Base-by-base conservation (phyloP, 768 basidiomycete species). In the Trametes sanguinea region DNA sequence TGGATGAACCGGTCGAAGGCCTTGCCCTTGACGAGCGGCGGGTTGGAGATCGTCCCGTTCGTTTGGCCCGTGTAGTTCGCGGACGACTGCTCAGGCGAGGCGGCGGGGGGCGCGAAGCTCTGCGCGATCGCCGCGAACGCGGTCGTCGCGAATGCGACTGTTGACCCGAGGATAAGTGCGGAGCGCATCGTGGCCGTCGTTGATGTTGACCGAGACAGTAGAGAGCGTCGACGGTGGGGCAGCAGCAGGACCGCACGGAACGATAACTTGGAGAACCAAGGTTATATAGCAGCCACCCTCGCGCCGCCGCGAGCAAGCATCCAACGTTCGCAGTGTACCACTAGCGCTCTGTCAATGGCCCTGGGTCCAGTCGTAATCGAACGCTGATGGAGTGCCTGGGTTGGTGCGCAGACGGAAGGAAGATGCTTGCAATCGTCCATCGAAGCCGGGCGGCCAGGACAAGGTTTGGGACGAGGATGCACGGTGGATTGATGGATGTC, bases 1-100 rank as follows among this genome's bases (percentile, higher is more conserved):
- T 75, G 73, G 62, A 80, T 77, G 73, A 85, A 77, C 6, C 82
- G 75, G 62, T 82, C 76, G 61, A 82, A 84, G 17, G 72, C 73
- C 54, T 74, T 72, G 42, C 83, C 83, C 1, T 73, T 43, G 3
- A 83, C 80, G 46, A 73, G 37, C 11, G 74, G 68, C 0, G 67
- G 22, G 64, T 78, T 78, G 35, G 74, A 61, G 48, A 84, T 74
- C 11, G 81, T 80, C 61, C 69, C 69, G 63, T 83, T 83, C 54
- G 70, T 75, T 29, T 67, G 39, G 13, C 81, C 81, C 27, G 73
- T 65, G 65, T 83, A 83, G 72, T 78, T 78, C 42, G 76, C 54
- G 13, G 74, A 72, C 6, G 62, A 39, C 16, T 51, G 52, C 35
- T 67, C 62, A 8, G 75, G 76, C 10, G 69, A 68, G 17, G 54